Percentiles rank a stretch among this genome's conserved stretches.
Evolutionary conservation across 805 yeast species (phyloP).

Genomic region (Metschnikowia amazonensis): DNA sequence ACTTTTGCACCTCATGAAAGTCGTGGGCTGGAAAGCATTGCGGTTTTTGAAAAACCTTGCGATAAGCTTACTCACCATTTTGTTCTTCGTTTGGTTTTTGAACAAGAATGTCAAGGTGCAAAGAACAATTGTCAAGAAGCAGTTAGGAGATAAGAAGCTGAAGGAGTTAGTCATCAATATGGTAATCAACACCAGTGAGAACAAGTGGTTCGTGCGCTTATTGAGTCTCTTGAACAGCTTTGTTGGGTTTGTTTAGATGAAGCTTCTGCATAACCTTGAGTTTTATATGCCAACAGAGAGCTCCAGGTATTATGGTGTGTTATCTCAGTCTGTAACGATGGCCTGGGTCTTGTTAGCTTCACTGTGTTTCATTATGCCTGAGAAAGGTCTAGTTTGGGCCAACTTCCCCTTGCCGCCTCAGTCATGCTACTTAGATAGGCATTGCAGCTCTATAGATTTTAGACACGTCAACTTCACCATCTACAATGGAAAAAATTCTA

Average conservation of each 20-base stretch:
- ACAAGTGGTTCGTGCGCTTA: conserved; percentile 42
- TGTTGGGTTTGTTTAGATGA: conserved; percentile 43
- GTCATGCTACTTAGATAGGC: neutral
- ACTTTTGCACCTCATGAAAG: conserved; percentile 21
- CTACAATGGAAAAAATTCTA: neutral
- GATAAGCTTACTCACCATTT: conserved; percentile 33
- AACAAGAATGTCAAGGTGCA: conserved; percentile 38
- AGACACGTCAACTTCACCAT: neutral
- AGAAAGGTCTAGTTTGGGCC: neutral
- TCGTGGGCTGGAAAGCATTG: conserved; percentile 28
- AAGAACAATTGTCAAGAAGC: conserved; percentile 37
- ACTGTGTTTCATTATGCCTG: neutral
- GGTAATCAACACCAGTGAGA: conserved; percentile 40
- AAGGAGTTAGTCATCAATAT: conserved; percentile 42
- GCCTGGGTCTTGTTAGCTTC: neutral
- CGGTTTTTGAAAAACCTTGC: conserved; percentile 33
- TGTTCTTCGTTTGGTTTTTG: conserved; percentile 41
- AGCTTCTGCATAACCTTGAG: neutral
- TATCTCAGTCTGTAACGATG: neutral
- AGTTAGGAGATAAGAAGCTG: conserved; percentile 20
- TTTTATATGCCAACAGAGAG: conserved; percentile 12
- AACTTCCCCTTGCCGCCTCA: neutral
- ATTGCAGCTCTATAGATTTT: neutral
- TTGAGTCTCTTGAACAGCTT: conserved; percentile 35
- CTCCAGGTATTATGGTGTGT: neutral